These are phyloP conservation scores for Pseudoturritis turrita DNA, from an alignment of 345 rosid genomes.

Conservation along the genomic window DNA sequence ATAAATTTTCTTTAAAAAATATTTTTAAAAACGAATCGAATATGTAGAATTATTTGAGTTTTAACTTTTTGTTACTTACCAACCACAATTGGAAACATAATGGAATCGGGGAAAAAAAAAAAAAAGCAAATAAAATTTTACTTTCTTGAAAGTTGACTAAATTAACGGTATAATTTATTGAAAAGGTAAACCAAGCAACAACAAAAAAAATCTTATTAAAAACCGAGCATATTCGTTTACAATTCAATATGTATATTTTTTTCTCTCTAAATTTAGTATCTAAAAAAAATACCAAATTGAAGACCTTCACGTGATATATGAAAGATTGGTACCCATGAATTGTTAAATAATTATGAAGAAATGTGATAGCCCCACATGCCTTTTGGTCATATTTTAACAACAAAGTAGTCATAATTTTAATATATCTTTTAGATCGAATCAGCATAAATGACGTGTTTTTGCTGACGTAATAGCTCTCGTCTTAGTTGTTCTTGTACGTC, in stretches of 20 bases:
- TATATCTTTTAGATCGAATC: not conserved
- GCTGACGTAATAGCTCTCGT: not conserved
- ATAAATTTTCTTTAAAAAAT: too few relatives aligned
- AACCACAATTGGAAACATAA: not conserved
- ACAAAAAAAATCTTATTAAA: not conserved
- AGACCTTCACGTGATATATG: not conserved
- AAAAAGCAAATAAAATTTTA: too few relatives aligned
- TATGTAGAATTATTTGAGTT: not conserved
- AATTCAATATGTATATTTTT: not conserved
- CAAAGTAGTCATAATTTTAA: not conserved
- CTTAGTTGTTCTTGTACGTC: not conserved
- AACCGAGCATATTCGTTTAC: not conserved
- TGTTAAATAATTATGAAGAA: not conserved
- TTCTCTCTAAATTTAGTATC: not conserved
- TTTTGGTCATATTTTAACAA: conserved; percentile 4
- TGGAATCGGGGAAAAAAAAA: too few relatives aligned
- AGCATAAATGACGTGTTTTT: not conserved
- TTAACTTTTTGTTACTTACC: not conserved
- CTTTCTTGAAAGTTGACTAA: not conserved
- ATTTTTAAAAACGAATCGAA: not conserved
- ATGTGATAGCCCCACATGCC: conserved; percentile 14
- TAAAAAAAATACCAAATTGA: not conserved
- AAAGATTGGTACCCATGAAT: not conserved
- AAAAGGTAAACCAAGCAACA: too few relatives aligned
- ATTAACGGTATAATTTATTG: not conserved